phyloP scores from a whole-genome alignment of 257 asterid genomes.

The Striga asiatica region DNA sequence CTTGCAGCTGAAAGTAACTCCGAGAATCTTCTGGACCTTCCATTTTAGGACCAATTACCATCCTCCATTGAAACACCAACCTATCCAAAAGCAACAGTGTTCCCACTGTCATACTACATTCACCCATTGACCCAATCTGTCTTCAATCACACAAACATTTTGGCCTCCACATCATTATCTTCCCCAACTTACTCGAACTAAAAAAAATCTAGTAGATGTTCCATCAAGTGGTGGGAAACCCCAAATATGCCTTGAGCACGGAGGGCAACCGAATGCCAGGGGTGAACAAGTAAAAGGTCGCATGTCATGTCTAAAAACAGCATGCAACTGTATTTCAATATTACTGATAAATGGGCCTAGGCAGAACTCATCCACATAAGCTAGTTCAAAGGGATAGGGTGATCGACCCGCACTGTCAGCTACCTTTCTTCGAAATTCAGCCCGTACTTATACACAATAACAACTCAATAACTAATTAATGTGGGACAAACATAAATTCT shows the following conservation, averaged over 20 bases:
- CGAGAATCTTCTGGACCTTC: background rate
- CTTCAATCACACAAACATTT: background rate
- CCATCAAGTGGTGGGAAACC: background rate
- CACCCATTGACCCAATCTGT: too few relatives aligned
- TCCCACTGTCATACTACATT: background rate
- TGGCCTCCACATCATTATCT: background rate
- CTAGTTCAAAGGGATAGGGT: too few relatives aligned
- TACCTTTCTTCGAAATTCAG: too few relatives aligned
- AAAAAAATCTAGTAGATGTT: background rate
- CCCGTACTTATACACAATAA: too few relatives aligned
- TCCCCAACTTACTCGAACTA: background rate
- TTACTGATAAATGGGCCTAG: too few relatives aligned
- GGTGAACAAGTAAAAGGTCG: background rate
- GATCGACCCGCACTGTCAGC: too few relatives aligned
- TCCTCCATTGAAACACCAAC: background rate
- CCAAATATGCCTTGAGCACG: background rate
- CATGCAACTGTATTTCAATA: too few relatives aligned
- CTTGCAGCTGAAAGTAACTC: background rate
- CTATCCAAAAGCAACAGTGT: background rate
- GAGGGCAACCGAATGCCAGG: too few relatives aligned
- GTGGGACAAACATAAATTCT: too few relatives aligned
- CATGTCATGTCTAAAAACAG: background rate
- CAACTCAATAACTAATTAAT: too few relatives aligned
- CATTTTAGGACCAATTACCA: background rate
- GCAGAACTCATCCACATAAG: too few relatives aligned